Evolutionary conservation across 306 rosid species (phyloP).

Genomic region (Rosa rugosa): DNA sequence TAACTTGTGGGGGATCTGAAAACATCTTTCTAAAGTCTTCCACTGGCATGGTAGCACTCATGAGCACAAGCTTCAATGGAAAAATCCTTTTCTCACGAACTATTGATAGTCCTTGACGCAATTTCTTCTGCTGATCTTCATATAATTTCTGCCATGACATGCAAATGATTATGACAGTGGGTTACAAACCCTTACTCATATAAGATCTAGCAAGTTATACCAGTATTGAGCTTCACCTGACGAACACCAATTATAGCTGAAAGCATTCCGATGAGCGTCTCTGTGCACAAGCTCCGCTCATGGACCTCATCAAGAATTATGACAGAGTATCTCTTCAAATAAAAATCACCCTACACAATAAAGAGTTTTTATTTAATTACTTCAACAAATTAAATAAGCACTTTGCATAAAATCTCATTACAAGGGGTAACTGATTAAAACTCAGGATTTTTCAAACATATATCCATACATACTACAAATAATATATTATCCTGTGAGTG

Average conservation of each 20-base stretch:
- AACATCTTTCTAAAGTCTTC: slow-evolving; percentile 77
- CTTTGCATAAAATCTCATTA: too few relatives aligned
- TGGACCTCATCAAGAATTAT: slow-evolving; percentile 93
- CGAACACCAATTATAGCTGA: slow-evolving; percentile 35
- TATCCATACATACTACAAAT: too few relatives aligned
- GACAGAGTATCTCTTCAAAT: slow-evolving; percentile 75
- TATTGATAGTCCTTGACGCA: slow-evolving; percentile 51
- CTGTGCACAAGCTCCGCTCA: slow-evolving; percentile 95
- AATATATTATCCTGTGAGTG: too few relatives aligned
- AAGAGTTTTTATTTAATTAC: not conserved
- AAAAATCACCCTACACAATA: slow-evolving; percentile 67
- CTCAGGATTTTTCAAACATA: too few relatives aligned
- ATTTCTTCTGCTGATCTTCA: slow-evolving; percentile 43
- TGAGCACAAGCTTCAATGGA: slow-evolving; percentile 85
- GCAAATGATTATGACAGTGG: not conserved
- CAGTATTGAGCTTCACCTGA: not conserved
- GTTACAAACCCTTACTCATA: not conserved
- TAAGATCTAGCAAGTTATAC: not conserved
- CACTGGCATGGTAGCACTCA: slow-evolving; percentile 93
- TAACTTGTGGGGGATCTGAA: slow-evolving; percentile 61
- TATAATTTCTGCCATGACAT: slow-evolving; percentile 42
- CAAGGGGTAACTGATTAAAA: too few relatives aligned
- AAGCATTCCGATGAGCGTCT: slow-evolving; percentile 87
- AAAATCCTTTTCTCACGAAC: slow-evolving; percentile 52
- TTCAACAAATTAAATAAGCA: too few relatives aligned